A percentile compares a stretch with the other conserved stretches of the same genome.
These are phyloP conservation scores for Xerocomellus chrysenteron DNA, from an alignment of 768 basidiomycete genomes.

Conservation along the genomic window DNA sequence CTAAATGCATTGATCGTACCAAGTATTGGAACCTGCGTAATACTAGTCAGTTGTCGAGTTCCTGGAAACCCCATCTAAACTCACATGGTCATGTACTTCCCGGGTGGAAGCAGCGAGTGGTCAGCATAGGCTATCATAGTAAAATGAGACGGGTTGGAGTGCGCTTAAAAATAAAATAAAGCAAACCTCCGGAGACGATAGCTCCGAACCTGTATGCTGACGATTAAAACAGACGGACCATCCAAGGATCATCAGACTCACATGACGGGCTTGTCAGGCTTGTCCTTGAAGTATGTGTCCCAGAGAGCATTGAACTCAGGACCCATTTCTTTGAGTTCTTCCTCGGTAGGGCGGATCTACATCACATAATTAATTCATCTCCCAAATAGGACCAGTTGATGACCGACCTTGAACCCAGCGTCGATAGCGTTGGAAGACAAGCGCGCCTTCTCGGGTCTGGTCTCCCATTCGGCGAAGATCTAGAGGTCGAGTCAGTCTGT, in stretches of 20 bases:
- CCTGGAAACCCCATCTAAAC: conserved; percentile 21
- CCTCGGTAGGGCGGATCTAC: conserved; percentile 67
- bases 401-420: conserved; percentile 65
- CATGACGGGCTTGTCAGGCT: conserved; percentile 79
- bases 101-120: conserved; percentile 66
- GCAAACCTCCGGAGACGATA: conserved; percentile 57
- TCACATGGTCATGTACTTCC: conserved; percentile 66
- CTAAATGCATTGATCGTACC: conserved; percentile 4
- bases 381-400: not conserved
- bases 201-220: conserved; percentile 50
- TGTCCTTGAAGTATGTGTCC: conserved; percentile 74
- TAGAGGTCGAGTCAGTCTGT: conserved; percentile 13
- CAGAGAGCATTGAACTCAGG: conserved; percentile 70
- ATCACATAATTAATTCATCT: not conserved
- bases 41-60: conserved; percentile 24
- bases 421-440: conserved; percentile 72
- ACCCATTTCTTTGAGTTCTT: conserved; percentile 75
- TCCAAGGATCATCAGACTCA: conserved; percentile 24
- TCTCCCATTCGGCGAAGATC: conserved; percentile 65
- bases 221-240: not conserved
- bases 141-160: not conserved
- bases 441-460: conserved; percentile 64
- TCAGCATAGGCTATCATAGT: conserved; percentile 57
- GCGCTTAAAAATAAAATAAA: not conserved
- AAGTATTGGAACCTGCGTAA: conserved; percentile 56